Percentiles rank a stretch among this genome's conserved stretches.
phyloP scores from a whole-genome alignment of 2,329 filamentous ascomycete species.

The Lasiodiplodia sp. region DNA sequence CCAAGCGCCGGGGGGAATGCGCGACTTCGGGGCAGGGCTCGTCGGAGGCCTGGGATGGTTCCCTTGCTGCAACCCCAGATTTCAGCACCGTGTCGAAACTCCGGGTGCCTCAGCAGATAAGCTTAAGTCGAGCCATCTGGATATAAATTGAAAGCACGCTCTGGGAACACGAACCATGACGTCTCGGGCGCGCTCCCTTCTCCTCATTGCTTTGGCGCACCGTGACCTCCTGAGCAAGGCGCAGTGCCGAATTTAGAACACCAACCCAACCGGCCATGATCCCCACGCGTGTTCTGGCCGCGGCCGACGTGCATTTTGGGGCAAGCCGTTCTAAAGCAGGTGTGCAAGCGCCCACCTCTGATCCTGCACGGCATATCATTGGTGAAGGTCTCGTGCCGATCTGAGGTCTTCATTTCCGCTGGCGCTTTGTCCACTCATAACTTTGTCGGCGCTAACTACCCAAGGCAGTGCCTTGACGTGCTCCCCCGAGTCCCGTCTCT shows the following conservation, averaged over 20 bases:
- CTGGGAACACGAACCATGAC: not conserved
- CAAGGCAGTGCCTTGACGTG: constrained; percentile 5
- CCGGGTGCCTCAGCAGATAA: constrained; percentile 18
- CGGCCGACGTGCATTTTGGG: constrained; percentile 9
- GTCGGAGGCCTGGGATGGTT: not conserved
- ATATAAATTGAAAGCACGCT: constrained; percentile 16
- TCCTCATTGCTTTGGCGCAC: not conserved
- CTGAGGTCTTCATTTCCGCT: constrained; percentile 20
- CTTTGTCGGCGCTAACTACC: constrained; percentile 23
- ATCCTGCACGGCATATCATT: constrained; percentile 9
- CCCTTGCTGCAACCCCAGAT: constrained; percentile 21
- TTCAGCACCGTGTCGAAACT: constrained; percentile 18
- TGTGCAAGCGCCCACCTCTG: constrained; percentile 19
- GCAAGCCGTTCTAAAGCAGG: not conserved
- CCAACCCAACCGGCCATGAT: constrained; percentile 11
- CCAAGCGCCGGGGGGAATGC: constrained; percentile 6
- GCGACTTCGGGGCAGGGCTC: constrained; percentile 8
- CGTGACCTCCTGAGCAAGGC: constrained; percentile 10
- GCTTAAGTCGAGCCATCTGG: constrained; percentile 13
- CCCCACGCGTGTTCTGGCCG: constrained; percentile 21
- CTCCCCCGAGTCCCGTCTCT: constrained; percentile 19
- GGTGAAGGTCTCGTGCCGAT: constrained; percentile 8
- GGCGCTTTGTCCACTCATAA: constrained; percentile 2
- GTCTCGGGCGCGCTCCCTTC: not conserved
- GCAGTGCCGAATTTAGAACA: constrained; percentile 17